Conservation (phyloP, 2,329 filamentous ascomycete species). For the Neofusicoccum sp. region DNA sequence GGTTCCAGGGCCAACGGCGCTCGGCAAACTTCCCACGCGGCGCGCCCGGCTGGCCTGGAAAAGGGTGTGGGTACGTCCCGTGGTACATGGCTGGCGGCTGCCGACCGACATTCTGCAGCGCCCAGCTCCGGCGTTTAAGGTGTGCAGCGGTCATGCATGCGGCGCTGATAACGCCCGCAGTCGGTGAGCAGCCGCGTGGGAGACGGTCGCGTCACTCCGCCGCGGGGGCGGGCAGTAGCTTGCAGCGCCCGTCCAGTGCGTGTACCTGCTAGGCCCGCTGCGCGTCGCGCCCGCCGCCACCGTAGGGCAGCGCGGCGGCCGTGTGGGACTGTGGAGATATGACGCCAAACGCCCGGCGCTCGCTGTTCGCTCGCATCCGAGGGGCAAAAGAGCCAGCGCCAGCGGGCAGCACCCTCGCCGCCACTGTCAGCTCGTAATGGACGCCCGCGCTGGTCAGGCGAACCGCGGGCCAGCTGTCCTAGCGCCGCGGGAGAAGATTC, state of each 20-base stretch:
- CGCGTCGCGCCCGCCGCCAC: not conserved
- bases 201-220: not conserved
- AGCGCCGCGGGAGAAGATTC: slow-evolving; percentile 18
- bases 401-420: not conserved
- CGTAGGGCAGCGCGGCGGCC: slow-evolving; percentile 6
- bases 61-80: slow-evolving; percentile 4
- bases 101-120: slow-evolving; percentile 14
- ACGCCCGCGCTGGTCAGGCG: not conserved
- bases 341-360: slow-evolving; percentile 9
- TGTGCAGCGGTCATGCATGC: slow-evolving; percentile 16
- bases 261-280: not conserved
- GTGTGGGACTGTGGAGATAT: slow-evolving; percentile 17
- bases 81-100: not conserved
- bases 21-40: slow-evolving; percentile 13
- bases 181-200: slow-evolving; percentile 9
- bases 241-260: not conserved
- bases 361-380: slow-evolving; percentile 1
- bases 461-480: not conserved
- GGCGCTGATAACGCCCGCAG: slow-evolving; percentile 13
- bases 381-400: not conserved
- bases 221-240: not conserved
- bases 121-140: slow-evolving; percentile 9
- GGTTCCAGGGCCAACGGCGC: slow-evolving; percentile 6
- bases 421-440: slow-evolving; percentile 12
- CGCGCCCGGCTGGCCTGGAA: not conserved